Evolutionary conservation across 495 filamentous ascomycete genomes (phyloP), one percentile per base, ranked within the genome.

Genomic region (Penicillium desertorum): DNA sequence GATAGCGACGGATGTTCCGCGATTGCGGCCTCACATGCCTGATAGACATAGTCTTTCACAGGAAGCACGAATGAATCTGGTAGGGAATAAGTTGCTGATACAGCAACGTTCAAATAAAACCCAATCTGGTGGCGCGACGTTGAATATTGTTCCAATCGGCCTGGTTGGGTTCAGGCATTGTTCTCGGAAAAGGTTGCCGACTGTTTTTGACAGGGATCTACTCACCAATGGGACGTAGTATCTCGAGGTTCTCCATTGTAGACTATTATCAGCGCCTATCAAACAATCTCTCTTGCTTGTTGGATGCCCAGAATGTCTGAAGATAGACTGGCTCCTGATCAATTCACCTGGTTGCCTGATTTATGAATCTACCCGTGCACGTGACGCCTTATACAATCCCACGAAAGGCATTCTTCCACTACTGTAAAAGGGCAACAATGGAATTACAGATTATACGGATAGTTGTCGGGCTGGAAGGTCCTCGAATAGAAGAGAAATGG

Each of bases 21-120:
- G 46, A 80, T 79, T 25, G 78, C 56, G 1, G 59, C 53, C 32
- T 66, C 67, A 8, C 76, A 69, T 4, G 75, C 75, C 37, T 58
- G 62, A 58, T 73, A 77, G 7, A 80, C 57, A 22, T 69, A 67
- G 14, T 69, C 56, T 52, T 72, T 63, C 14, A 74, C 45, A 5
- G 75, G 60, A 8, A 73, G 60, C 1, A 56, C 58, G 47, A 56
- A 74, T 1, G 63, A 29, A 0, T 62, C 45, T 5, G 75, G 69
- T 2, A 75, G 58, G 3, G 46, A 59, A 57, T 81, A 82, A 11
- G 60, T 67, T 10, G 74, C 75, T 27, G 76, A 60, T 6, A 74
- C 50, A 1, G 57, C 70, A 25, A 78, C 73, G 50, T 79, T 81
- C 50, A 67, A 55, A 56, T 81, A 82, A 46, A 78, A 76, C n/a